Evolutionary conservation across 768 basidiomycete genomes (phyloP).

Genomic region (Megacollybia marginata): DNA sequence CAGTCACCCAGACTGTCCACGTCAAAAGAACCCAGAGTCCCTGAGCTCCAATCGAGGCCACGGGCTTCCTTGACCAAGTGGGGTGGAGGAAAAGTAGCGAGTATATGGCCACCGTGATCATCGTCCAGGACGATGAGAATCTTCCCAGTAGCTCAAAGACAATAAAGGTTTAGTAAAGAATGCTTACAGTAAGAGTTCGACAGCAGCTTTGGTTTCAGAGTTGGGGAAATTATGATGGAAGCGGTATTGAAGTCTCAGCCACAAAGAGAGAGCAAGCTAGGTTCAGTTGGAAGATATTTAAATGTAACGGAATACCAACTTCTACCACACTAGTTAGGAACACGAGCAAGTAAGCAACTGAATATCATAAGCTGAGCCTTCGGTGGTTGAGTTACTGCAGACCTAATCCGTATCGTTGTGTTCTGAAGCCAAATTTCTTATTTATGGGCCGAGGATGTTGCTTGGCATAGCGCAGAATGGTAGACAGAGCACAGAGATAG

Average conservation of each 20-base stretch:
- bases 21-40: constrained; percentile 51
- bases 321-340: too few species aligned
- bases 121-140: constrained; percentile 56
- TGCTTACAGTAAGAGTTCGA: constrained; percentile 43
- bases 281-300: too few species aligned
- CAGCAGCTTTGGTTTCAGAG: constrained; percentile 31
- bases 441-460: too few species aligned
- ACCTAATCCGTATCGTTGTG: too few species aligned
- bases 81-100: constrained; percentile 58
- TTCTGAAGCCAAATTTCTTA: too few species aligned
- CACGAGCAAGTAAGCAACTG: too few species aligned
- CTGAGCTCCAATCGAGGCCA: constrained; percentile 54
- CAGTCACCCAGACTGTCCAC: constrained; percentile 55
- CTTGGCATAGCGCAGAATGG: too few species aligned
- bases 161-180: neutral
- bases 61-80: constrained; percentile 41
- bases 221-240: constrained; percentile 47
- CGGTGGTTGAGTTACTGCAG: too few species aligned
- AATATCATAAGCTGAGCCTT: too few species aligned
- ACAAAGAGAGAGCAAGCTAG: constrained; percentile 47
- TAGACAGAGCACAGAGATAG: too few species aligned
- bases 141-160: constrained; percentile 21
- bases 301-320: too few species aligned
- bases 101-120: constrained; percentile 41
- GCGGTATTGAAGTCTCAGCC: constrained; percentile 52